Evolutionary conservation across 306 rosid genomes (phyloP).

Genomic region (Begonia loranthoides): DNA sequence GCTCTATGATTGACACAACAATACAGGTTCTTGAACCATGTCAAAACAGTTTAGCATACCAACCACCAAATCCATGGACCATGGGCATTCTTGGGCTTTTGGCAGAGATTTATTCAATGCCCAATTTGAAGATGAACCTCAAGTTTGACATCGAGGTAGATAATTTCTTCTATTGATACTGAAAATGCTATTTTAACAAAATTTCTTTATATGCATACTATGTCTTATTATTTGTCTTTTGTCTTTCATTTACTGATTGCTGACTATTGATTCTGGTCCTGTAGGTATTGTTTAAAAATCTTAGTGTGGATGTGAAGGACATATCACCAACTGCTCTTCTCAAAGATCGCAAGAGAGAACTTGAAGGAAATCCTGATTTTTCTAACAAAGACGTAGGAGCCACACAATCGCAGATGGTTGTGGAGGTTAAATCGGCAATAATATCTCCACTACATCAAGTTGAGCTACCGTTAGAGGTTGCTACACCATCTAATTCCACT

Average conservation of each 20-base stretch:
- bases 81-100: conserved; percentile 99
- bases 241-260: not conserved
- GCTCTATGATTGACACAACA: too few species aligned
- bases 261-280: conserved; percentile 10
- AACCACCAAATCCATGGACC: conserved; percentile 99
- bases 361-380: conserved; percentile 99
- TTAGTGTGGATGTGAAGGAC: conserved; percentile 89
- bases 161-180: too few species aligned
- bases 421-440: conserved; percentile 61
- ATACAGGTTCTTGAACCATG: conserved; percentile 85
- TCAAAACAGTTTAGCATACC: conserved; percentile 85
- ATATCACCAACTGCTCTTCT: conserved; percentile 83
- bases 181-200: too few species aligned
- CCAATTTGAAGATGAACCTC: conserved; percentile 96
- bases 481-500: conserved; percentile 53
- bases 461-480: conserved; percentile 67
- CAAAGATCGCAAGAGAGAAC: conserved; percentile 78
- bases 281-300: conserved; percentile 87
- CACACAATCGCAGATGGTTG: conserved; percentile 61
- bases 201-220: too few species aligned
- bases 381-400: conserved; percentile 88
- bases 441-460: conserved; percentile 72
- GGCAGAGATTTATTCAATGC: conserved; percentile 97
- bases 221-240: too few species aligned
- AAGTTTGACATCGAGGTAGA: conserved; percentile 96